Conservation (phyloP, 225 moss, liverwort and hornwort genomes). For the Physcomitrium patens region DNA sequence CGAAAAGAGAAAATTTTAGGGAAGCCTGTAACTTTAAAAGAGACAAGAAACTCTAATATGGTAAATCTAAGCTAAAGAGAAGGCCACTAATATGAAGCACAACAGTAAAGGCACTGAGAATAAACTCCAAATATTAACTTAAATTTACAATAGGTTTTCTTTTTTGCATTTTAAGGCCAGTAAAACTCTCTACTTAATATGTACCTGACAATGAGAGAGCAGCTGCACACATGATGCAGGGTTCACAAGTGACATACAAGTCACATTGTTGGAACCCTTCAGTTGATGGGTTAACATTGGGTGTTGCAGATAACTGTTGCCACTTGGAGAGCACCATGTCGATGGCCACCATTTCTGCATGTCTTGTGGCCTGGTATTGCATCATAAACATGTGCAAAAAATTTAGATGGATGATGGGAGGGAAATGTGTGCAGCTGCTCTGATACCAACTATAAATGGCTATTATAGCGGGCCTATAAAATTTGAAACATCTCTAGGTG, state of each 20-base stretch:
- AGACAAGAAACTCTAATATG: conserved; percentile 14
- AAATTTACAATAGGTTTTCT: neutral
- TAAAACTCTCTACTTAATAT: conserved; percentile 9
- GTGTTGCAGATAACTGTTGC: conserved; percentile 40
- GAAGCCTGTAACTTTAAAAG: conserved; percentile 2
- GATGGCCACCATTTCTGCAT: conserved; percentile 98
- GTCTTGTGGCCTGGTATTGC: conserved; percentile 77
- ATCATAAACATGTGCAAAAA: conserved; percentile 29
- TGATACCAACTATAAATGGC: neutral
- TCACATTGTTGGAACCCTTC: conserved; percentile 72
- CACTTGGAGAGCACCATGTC: conserved; percentile 71
- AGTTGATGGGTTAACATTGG: conserved; percentile 24
- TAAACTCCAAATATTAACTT: neutral
- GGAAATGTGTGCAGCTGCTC: neutral
- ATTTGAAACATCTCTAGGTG: neutral
- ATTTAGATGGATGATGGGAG: conserved; percentile 16
- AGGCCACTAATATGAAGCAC: conserved; percentile 10
- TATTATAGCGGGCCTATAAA: neutral
- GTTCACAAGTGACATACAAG: conserved; percentile 95
- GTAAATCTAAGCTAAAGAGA: neutral
- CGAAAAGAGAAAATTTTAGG: too few species aligned
- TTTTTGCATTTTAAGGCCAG: neutral
- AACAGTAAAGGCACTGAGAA: neutral
- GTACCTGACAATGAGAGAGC: conserved; percentile 88
- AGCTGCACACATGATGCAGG: conserved; percentile 99